Conservation (phyloP, 768 basidiomycete genomes). For the Tricholoma sp. region DNA sequence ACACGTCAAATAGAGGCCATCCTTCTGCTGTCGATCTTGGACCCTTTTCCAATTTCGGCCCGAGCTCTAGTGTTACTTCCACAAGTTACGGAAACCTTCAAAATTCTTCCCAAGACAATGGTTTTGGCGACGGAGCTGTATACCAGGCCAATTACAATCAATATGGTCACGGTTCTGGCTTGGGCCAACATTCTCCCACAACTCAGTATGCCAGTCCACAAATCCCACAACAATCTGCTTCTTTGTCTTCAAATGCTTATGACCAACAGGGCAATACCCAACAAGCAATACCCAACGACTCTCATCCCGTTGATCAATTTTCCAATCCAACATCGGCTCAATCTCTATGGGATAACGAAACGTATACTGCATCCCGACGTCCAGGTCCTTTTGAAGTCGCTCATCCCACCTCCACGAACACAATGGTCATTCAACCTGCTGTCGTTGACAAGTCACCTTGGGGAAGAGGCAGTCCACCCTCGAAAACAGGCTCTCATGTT, state of each 20-base stretch:
- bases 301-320: slow-evolving; percentile 11
- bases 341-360: slow-evolving; percentile 34
- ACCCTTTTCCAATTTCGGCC: not conserved
- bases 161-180: slow-evolving; percentile 5
- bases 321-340: slow-evolving; percentile 19
- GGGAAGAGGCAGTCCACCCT: slow-evolving; percentile 25
- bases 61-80: not conserved
- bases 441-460: slow-evolving; percentile 31
- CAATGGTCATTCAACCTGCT: slow-evolving; percentile 19
- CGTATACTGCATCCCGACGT: slow-evolving; percentile 21
- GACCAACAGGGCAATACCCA: slow-evolving; percentile 8
- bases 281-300: slow-evolving; percentile 14
- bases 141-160: not conserved
- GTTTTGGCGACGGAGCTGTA: not conserved
- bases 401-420: slow-evolving; percentile 39
- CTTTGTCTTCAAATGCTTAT: slow-evolving; percentile 9
- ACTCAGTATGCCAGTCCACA: slow-evolving; percentile 4
- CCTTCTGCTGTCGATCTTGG: not conserved
- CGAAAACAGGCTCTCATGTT: slow-evolving; percentile 21
- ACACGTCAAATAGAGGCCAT: not conserved
- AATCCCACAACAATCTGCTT: slow-evolving; percentile 4
- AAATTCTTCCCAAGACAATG: not conserved
- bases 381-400: slow-evolving; percentile 38
- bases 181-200: slow-evolving; percentile 15
- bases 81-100: slow-evolving; percentile 1